phyloP scores from a whole-genome alignment of 75 land plant species.

The Cryptomeria japonica region DNA sequence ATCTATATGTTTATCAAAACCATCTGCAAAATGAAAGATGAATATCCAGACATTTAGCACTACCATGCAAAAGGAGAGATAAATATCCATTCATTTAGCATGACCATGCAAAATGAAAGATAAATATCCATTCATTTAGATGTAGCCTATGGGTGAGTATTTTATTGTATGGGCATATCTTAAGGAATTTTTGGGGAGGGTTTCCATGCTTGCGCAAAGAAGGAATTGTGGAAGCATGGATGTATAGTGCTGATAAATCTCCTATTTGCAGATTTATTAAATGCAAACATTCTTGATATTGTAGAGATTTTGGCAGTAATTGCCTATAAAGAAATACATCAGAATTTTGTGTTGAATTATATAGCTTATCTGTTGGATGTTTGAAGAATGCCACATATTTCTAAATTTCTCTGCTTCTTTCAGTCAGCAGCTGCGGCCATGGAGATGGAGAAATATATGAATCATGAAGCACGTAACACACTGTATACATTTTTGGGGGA shows the following conservation, averaged over 20 bases:
- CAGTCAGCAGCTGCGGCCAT: neutral
- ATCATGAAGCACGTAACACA: neutral
- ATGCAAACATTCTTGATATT: conserved; percentile 8
- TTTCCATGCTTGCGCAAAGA: conserved; percentile 6
- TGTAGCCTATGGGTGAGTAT: neutral
- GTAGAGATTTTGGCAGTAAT: conserved; percentile 6
- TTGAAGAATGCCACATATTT: neutral
- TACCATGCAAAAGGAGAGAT: conserved; percentile 3
- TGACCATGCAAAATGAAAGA: conserved; percentile 9
- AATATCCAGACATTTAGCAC: neutral
- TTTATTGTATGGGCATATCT: neutral
- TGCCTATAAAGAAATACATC: conserved; percentile 5
- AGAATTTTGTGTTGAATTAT: neutral
- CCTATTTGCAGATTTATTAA: neutral
- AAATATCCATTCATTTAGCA: neutral
- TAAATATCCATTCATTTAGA: neutral
- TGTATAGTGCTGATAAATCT: conserved; percentile 11
- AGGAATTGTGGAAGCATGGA: conserved; percentile 6
- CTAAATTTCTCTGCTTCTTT: neutral
- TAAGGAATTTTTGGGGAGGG: neutral
- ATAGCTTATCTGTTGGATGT: neutral
- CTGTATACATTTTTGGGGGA: conserved; percentile 4
- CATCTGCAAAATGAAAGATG: conserved; percentile 1
- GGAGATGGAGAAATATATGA: neutral
- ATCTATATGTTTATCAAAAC: too few relatives aligned